These are phyloP conservation scores for Rhynchosporium agropyri DNA, from an alignment of 2,329 filamentous ascomycete species.

Conservation along the genomic window DNA sequence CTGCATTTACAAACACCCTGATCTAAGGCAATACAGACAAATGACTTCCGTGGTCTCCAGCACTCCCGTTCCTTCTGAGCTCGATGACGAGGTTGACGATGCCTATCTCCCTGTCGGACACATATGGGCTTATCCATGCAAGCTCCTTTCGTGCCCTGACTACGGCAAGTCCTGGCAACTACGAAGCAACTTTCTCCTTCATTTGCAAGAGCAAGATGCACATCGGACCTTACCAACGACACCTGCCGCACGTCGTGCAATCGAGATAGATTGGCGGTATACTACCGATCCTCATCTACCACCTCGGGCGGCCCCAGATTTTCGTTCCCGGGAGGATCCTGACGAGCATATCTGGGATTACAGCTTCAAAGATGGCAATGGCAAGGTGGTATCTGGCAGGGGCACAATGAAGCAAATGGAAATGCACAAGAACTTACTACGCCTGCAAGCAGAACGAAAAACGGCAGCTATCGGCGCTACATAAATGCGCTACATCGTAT, in stretches of 20 bases:
- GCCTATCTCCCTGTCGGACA: slow-evolving; percentile 24
- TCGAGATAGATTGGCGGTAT: slow-evolving; percentile 40
- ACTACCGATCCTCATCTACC: slow-evolving; percentile 37
- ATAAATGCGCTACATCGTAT: slow-evolving; percentile 22
- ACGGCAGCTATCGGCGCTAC: slow-evolving; percentile 21
- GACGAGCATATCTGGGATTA: slow-evolving; percentile 39
- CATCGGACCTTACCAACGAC: slow-evolving; percentile 25
- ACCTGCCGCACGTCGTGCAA: slow-evolving; percentile 27
- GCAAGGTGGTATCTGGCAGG: slow-evolving; percentile 29
- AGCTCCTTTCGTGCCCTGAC: slow-evolving; percentile 26
- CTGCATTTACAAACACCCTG: slow-evolving; percentile 17
- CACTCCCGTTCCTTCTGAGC: slow-evolving; percentile 27
- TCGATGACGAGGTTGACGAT: slow-evolving; percentile 32
- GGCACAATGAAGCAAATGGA: slow-evolving; percentile 26
- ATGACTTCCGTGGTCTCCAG: slow-evolving; percentile 29
- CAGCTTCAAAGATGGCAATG: slow-evolving; percentile 38
- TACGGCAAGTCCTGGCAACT: slow-evolving; percentile 27
- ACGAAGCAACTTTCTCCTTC: slow-evolving; percentile 32
- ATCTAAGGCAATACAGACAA: slow-evolving; percentile 24
- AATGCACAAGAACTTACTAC: slow-evolving; percentile 23
- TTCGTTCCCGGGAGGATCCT: slow-evolving; percentile 37
- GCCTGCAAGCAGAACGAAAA: slow-evolving; percentile 17
- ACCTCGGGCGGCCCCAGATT: slow-evolving; percentile 37
- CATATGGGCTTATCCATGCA: slow-evolving; percentile 26
- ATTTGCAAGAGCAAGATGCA: slow-evolving; percentile 28